phyloP scores from a whole-genome alignment of 2,329 filamentous ascomycete genomes.

The Clarireedia hainanense region DNA sequence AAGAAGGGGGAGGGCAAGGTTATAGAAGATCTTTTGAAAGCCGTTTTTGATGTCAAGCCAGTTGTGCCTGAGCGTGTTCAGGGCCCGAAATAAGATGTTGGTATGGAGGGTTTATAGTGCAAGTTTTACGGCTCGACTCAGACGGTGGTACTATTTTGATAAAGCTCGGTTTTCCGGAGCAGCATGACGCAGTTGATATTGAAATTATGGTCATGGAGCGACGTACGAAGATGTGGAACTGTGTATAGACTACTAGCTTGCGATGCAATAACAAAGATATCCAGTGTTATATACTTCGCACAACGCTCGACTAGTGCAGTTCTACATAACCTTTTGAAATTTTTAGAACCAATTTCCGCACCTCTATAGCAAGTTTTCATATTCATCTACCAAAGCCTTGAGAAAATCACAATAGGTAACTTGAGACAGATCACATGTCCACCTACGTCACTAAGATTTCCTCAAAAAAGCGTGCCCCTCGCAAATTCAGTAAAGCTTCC shows the following conservation, averaged over 20 bases:
- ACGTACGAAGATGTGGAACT: constrained; percentile 7
- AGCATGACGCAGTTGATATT: background rate
- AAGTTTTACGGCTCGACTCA: background rate
- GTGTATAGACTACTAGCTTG: constrained; percentile 24
- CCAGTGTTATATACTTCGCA: background rate
- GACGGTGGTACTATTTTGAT: background rate
- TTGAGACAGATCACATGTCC: constrained; percentile 17
- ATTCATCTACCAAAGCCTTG: background rate
- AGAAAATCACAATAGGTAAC: background rate
- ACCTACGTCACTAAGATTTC: constrained; percentile 21
- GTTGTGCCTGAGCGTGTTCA: constrained; percentile 43
- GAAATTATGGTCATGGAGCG: background rate
- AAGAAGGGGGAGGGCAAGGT: constrained; percentile 74
- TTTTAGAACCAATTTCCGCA: background rate
- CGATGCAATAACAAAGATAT: constrained; percentile 16
- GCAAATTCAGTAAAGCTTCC: constrained; percentile 12
- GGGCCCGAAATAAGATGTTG: constrained; percentile 22
- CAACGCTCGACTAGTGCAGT: background rate
- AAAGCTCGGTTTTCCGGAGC: background rate
- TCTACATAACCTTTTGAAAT: background rate
- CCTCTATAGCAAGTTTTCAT: background rate
- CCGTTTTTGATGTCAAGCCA: constrained; percentile 79
- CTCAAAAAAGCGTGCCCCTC: constrained; percentile 4
- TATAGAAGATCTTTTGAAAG: constrained; percentile 71
- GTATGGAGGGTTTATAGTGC: background rate